Conservation (phyloP, 148 eudicot species). For the Agrostemma githago region DNA sequence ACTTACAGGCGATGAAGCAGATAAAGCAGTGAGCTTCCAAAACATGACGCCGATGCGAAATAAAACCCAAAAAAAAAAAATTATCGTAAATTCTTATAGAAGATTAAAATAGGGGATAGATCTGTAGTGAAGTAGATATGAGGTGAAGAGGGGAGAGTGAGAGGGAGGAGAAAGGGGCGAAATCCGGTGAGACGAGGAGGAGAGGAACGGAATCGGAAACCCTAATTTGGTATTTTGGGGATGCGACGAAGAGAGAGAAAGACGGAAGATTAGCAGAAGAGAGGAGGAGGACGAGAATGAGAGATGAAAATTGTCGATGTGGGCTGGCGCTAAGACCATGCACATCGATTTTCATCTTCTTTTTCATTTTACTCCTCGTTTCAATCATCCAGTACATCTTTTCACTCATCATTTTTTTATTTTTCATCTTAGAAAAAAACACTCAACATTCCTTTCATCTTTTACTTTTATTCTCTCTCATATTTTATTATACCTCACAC, state of each 20-base stretch:
- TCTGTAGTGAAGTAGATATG: background rate
- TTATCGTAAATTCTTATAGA: too few species aligned
- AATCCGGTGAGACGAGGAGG: background rate
- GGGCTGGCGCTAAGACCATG: background rate
- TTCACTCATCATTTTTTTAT: too few species aligned
- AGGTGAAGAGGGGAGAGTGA: background rate
- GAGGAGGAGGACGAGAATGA: background rate
- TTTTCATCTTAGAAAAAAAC: too few species aligned
- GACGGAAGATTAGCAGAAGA: background rate
- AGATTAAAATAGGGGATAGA: background rate
- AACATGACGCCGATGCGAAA: conserved; percentile 46
- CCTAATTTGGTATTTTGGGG: background rate
- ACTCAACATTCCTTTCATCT: too few species aligned
- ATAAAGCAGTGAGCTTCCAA: conserved; percentile 74
- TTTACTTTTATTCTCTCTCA: too few species aligned
- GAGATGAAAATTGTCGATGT: background rate
- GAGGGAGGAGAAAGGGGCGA: background rate
- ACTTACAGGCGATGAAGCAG: conserved; percentile 89
- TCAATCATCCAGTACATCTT: too few species aligned
- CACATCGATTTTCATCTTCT: too few species aligned
- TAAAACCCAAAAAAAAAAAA: background rate
- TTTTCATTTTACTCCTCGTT: too few species aligned
- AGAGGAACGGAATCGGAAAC: background rate
- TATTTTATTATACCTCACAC: too few species aligned
- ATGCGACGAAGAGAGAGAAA: conserved; percentile 2